These are phyloP conservation scores for Baudoinia panamericana DNA, from an alignment of 495 filamentous ascomycete species.

Conservation along the genomic window DNA sequence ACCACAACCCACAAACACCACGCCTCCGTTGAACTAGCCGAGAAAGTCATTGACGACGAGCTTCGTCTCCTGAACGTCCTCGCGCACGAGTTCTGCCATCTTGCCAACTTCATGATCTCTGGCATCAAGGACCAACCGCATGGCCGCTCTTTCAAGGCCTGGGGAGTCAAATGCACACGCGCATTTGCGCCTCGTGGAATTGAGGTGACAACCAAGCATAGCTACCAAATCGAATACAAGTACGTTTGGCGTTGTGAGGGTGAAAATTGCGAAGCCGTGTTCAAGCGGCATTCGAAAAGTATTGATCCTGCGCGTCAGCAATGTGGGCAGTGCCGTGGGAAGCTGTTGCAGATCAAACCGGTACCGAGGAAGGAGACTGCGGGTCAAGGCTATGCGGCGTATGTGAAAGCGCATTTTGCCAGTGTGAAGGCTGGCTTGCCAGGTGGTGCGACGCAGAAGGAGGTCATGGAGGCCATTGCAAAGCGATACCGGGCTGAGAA, in stretches of 20 bases:
- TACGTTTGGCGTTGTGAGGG: conserved; percentile 70
- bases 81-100: conserved; percentile 91
- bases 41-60: conserved; percentile 63
- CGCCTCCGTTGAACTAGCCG: conserved; percentile 74
- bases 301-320: conserved; percentile 51
- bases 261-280: conserved; percentile 45
- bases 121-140: conserved; percentile 58
- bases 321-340: conserved; percentile 58
- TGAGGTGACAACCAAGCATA: conserved; percentile 72
- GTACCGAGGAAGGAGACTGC: conserved; percentile 41
- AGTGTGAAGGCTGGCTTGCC: conserved; percentile 40
- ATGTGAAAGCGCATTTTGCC: conserved; percentile 52
- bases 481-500: conserved; percentile 37
- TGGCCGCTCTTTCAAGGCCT: conserved; percentile 70
- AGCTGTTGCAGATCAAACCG: conserved; percentile 67
- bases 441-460: conserved; percentile 22
- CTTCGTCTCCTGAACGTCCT: conserved; percentile 71
- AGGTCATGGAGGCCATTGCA: conserved; percentile 49
- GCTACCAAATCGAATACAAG: conserved; percentile 77
- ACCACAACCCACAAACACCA: conserved; percentile 39
- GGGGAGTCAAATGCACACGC: conserved; percentile 41
- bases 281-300: conserved; percentile 70
- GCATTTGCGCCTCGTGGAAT: conserved; percentile 42
- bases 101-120: conserved; percentile 74
- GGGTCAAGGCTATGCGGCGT: conserved; percentile 43